Conservation (phyloP, 371 early-diverging fungal genomes). For the Mortierella sp. region DNA sequence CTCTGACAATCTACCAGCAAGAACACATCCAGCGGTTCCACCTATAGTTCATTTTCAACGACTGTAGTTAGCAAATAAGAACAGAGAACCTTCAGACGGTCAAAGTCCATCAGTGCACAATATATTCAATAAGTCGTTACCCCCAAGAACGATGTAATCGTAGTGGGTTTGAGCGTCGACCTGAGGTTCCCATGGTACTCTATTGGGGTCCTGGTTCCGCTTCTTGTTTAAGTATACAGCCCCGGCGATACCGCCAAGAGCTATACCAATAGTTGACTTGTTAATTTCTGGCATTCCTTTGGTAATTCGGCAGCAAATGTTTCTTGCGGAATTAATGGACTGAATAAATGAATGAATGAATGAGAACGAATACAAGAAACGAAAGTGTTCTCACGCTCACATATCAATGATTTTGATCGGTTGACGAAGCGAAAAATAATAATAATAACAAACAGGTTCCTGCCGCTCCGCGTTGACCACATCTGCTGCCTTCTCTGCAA, state of each 20-base stretch:
- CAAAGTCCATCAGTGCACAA: background rate
- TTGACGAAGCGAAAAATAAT: no score
- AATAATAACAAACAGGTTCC: no score
- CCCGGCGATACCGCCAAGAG: slow-evolving; percentile 22
- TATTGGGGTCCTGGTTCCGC: slow-evolving; percentile 24
- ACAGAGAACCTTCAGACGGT: background rate
- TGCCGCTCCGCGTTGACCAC: no score
- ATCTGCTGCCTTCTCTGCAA: no score
- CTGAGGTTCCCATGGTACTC: slow-evolving; percentile 40
- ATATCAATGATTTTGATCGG: no score
- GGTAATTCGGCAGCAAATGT: background rate
- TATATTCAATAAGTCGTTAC: background rate
- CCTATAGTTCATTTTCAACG: slow-evolving; percentile 11
- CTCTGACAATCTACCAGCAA: slow-evolving; percentile 45
- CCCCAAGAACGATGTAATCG: slow-evolving; percentile 48
- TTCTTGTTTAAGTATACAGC: slow-evolving; percentile 21
- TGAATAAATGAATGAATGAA: background rate
- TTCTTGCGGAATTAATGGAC: background rate
- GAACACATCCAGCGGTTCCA: slow-evolving; percentile 52
- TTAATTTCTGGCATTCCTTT: slow-evolving; percentile 20
- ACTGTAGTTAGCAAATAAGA: background rate
- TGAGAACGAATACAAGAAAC: no score
- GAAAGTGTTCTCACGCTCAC: no score
- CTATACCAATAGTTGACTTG: slow-evolving; percentile 15
- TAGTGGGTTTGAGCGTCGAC: slow-evolving; percentile 26